Base-by-base conservation (phyloP, 2,329 filamentous ascomycete genomes). In the Monosporascus sp. region DNA sequence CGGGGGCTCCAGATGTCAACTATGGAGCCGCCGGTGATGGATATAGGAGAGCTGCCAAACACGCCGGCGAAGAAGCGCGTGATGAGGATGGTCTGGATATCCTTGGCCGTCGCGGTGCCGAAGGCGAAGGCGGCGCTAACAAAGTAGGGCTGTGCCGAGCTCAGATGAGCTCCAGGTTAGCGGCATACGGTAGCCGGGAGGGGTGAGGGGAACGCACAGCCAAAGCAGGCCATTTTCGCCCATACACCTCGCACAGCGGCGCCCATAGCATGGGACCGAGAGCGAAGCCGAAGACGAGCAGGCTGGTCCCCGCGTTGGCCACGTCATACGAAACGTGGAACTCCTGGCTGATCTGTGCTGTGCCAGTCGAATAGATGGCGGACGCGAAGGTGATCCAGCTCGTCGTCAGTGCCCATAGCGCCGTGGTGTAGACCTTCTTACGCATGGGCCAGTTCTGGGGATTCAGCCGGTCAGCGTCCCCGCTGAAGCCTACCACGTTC, bases 311-410 rank as follows among this genome's bases (percentile, higher is more conserved):
- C 3, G 80, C 66, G 3, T 72, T 77, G 27, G 68, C 74, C 6
- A 78, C 62, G 54, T 76, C 75, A 46, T 70, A 64, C 47, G 66
- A 68, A 34, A 81, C 73, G n/a, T 66, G 51, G 56, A 88, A 86
- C 20, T 81, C 71, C 2, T 54, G 37, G 8, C 81, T 72, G 52
- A 88, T 74, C 47, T 81, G 69, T 5, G 56, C 47, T 11, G 82
- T 65, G 47, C 80, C 81, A 18, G 82, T 82, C 6, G 79, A 80
- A 66, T 82, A 88, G 22, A 84, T 84, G 0, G 81, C 83, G 18
- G 83, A 86, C 47, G 82, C 80, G 61, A 90, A 84, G 5, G 86
- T 74, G 36, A 89, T 27, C 25, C 25, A 27, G 25, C 25, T 9
- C 25, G 25, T 27, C 25, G 25, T 27, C 25, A 9, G 25, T 9